Conservation (phyloP, 1,284 basidiomycete species). For the Phlebopus sp. region DNA sequence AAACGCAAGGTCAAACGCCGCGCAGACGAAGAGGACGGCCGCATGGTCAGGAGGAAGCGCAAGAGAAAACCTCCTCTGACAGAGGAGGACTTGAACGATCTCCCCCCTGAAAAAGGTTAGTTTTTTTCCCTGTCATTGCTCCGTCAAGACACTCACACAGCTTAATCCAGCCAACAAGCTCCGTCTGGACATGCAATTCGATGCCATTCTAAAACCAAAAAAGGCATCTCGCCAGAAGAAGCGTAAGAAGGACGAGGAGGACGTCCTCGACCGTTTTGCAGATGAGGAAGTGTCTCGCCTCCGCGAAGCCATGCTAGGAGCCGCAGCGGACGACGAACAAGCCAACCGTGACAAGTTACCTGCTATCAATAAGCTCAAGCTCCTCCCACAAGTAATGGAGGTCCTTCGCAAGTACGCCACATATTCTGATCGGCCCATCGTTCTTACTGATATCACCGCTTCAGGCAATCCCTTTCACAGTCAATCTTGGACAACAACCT, state of each 20-base stretch:
- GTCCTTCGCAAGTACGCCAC: conserved; percentile 84
- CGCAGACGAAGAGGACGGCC: conserved; percentile 22
- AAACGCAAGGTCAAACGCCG: conserved; percentile 26
- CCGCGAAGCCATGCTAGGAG: conserved; percentile 82
- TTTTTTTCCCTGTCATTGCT: conserved; percentile 16
- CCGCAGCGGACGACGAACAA: conserved; percentile 83
- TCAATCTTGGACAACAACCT: conserved; percentile 96
- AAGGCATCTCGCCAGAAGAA: conserved; percentile 64
- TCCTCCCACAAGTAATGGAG: conserved; percentile 89
- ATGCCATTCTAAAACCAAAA: conserved; percentile 82
- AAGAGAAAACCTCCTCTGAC: conserved; percentile 46
- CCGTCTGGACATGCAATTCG: conserved; percentile 70
- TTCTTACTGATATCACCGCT: background rate
- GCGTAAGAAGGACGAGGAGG: conserved; percentile 76
- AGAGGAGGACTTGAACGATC: conserved; percentile 60
- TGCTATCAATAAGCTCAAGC: conserved; percentile 81
- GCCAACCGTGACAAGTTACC: conserved; percentile 84
- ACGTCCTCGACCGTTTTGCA: conserved; percentile 79
- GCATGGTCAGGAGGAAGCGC: conserved; percentile 47
- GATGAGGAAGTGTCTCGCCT: conserved; percentile 90
- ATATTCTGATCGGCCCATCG: background rate
- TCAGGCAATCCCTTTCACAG: conserved; percentile 82
- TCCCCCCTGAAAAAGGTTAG: conserved; percentile 72
- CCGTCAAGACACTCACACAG: background rate
- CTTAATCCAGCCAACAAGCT: conserved; percentile 53